These are phyloP conservation scores for Kurtzmaniella natalensis DNA, from an alignment of 1,139 yeast species.

Conservation along the genomic window DNA sequence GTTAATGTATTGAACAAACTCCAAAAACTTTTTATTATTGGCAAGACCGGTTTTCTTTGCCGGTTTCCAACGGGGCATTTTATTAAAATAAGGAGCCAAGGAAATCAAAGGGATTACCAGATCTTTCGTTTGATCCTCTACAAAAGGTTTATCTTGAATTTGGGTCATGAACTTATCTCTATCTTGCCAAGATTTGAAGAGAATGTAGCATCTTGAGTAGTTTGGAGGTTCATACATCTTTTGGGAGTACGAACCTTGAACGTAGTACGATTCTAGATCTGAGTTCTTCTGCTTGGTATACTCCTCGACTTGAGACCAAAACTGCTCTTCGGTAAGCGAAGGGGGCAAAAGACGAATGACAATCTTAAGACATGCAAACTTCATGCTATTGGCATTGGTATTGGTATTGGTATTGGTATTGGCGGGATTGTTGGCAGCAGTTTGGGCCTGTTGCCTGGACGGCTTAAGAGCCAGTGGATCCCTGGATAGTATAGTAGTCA, in stretches of 20 bases:
- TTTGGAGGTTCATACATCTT: slow-evolving; percentile 23
- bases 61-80: slow-evolving; percentile 15
- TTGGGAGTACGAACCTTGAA: slow-evolving; percentile 16
- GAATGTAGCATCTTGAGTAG: slow-evolving; percentile 27
- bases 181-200: slow-evolving; percentile 14
- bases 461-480: no score
- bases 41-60: not conserved
- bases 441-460: no score
- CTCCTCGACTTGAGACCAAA: slow-evolving; percentile 14
- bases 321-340: slow-evolving; percentile 14
- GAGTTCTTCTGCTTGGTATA: slow-evolving; percentile 3
- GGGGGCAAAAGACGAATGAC: slow-evolving; percentile 19
- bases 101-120: slow-evolving; percentile 22
- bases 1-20: slow-evolving; percentile 3
- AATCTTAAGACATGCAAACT: slow-evolving; percentile 11
- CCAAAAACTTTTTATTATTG: slow-evolving; percentile 2
- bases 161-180: slow-evolving; percentile 14
- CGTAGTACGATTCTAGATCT: slow-evolving; percentile 15
- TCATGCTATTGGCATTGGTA: no score
- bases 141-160: slow-evolving; percentile 19
- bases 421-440: no score
- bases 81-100: slow-evolving; percentile 17
- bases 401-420: no score
- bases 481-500: no score
- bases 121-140: slow-evolving; percentile 18